Evolutionary conservation across 2,329 filamentous ascomycete species (phyloP).

Genomic region (Plenodomus lindquistii): DNA sequence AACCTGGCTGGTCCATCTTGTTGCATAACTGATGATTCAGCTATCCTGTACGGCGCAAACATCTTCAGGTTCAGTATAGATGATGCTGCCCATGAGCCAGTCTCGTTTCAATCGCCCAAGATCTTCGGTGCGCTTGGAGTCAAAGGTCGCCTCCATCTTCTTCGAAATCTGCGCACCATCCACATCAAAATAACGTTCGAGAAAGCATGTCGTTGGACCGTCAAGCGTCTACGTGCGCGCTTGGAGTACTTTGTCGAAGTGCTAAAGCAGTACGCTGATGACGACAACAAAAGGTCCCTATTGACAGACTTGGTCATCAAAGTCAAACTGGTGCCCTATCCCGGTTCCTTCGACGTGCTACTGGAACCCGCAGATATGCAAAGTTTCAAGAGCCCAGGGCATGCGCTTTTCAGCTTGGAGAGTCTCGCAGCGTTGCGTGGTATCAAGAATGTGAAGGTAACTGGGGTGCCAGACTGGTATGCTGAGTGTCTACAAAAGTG

Average conservation of each 20-base stretch:
- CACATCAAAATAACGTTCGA: conserved; percentile 8
- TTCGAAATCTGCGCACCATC: conserved; percentile 24
- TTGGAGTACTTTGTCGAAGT: conserved; percentile 24
- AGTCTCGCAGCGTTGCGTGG: conserved; percentile 18
- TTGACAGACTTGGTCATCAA: conserved; percentile 14
- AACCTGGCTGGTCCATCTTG: not conserved
- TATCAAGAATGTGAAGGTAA: conserved; percentile 19
- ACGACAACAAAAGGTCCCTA: conserved; percentile 17
- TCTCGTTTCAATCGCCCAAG: conserved; percentile 15
- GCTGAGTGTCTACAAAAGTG: conserved; percentile 20
- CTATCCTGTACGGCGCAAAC: conserved; percentile 25
- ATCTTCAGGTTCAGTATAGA: conserved; percentile 21
- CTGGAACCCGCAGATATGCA: not conserved
- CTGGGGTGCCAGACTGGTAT: conserved; percentile 24
- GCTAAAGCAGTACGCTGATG: conserved; percentile 23
- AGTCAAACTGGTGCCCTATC: not conserved
- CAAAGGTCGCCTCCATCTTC: conserved; percentile 10
- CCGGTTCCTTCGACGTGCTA: not conserved
- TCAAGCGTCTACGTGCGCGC: conserved; percentile 20
- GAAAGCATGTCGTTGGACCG: conserved; percentile 10
- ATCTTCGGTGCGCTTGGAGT: conserved; percentile 23
- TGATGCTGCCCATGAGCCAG: conserved; percentile 3
- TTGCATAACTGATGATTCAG: conserved; percentile 8
- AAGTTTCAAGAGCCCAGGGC: not conserved
- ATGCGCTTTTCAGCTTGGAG: conserved; percentile 25